Conservation (phyloP, 768 basidiomycete species). For the Phanerodontia chrysosporium region DNA sequence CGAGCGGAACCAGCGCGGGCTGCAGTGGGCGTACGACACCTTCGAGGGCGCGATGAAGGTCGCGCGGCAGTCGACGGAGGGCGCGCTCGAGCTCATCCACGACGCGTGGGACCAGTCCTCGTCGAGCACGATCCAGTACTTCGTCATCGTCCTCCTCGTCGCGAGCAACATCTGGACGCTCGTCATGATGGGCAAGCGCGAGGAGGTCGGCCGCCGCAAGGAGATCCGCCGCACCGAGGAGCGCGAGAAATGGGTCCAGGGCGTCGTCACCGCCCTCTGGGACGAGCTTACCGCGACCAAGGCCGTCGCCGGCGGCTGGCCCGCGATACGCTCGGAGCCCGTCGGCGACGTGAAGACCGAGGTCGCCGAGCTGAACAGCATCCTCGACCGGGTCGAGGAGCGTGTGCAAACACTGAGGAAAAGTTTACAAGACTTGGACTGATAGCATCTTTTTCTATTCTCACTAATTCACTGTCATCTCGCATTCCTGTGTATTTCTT, state of each 20-base stretch:
- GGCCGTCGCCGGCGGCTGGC: conserved; percentile 16
- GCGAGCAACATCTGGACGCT: conserved; percentile 76
- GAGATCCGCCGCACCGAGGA: conserved; percentile 55
- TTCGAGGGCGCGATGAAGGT: conserved; percentile 73
- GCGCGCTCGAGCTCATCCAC: conserved; percentile 69
- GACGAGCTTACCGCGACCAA: conserved; percentile 59
- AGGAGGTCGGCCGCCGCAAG: conserved; percentile 41
- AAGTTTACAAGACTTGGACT: conserved; percentile 33
- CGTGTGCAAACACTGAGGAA: conserved; percentile 43
- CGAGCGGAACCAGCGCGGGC: conserved; percentile 63
- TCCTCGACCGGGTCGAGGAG: conserved; percentile 57
- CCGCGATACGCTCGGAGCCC: conserved; percentile 9
- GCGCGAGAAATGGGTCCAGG: conserved; percentile 71
- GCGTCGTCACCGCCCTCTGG: conserved; percentile 67
- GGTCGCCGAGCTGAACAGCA: conserved; percentile 40
- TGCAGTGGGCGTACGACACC: conserved; percentile 90
- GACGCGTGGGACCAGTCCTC: conserved; percentile 81
- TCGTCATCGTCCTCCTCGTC: conserved; percentile 68
- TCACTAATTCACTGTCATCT: background rate
- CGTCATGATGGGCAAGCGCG: conserved; percentile 43
- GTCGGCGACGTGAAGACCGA: conserved; percentile 40
- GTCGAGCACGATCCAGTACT: conserved; percentile 65
- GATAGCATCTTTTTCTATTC: background rate
- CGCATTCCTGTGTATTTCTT: background rate
- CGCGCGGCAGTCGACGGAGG: conserved; percentile 62